Base-by-base conservation (phyloP, 1,284 basidiomycete genomes). In the Microbotryum scabiosae region DNA sequence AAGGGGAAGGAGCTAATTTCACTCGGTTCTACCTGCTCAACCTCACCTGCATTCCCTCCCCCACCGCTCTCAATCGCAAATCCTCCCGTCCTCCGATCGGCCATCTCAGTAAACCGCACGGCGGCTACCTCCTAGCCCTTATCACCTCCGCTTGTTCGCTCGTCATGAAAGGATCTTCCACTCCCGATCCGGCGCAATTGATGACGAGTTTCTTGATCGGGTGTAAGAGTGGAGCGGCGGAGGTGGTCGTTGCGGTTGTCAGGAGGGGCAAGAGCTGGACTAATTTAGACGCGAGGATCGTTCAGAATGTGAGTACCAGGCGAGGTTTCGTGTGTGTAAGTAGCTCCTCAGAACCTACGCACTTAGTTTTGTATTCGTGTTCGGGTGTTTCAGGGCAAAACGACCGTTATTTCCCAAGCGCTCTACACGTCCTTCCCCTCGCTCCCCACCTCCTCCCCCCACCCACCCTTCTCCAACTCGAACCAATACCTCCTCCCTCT, bases 401-500 rank as follows among this genome's bases (percentile, higher is more conserved):
- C 43, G 23, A 21, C 25, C 41, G 51, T 57, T 36, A 43, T 36
- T 23, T 25, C 30, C 1, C 56, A 51, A 43, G 26, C 49, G 8
- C 49, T 57, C 28, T 57, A 51, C 56, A 51, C 56, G 14, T 21
- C 23, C 36, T 25, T 57, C 21, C 49, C 56, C 12, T 18, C 47
- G 20, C 21, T 51, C 9, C 56, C 56, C 6, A 51, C 49, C 48
- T 14, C 12, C 20, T 21, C 12, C 25, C 20, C 43, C 6, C 54
- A 41, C 26, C 12, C 12, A 5, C 56, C 56, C 6, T 51, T 51
- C 49, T 41, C 32, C 47, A 50, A n/a, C 3, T 21, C 49, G 23
- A 36, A 57, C 49, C 49, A 51, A 44, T 28, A 52, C 28, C 57
- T 58, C 49, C 43, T 58, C 12, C 57, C 57, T 9, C 44, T 51